Base-by-base conservation (phyloP, 2,329 filamentous ascomycete species). In the Colletotrichum truncatum region DNA sequence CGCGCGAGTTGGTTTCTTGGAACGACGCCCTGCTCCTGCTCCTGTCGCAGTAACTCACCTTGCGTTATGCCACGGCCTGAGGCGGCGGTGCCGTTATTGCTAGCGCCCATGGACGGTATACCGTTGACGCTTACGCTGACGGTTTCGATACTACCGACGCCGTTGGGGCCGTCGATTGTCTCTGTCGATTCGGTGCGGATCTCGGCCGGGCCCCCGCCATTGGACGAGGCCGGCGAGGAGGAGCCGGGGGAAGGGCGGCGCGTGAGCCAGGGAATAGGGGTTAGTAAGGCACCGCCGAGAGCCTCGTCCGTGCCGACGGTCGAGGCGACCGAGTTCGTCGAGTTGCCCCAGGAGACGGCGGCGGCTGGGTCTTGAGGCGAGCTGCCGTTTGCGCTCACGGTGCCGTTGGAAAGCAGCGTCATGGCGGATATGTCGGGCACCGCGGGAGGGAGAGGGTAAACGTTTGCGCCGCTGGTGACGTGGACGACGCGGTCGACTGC, bases 401-500 rank as follows among this genome's bases (percentile, higher is more conserved):
- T 77, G 25, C 91, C 92, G 73, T 96, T 94, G 55, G 81, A 78
- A 11, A 85, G 77, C 14, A 83, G 74, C 12, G 80, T 79, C 70
- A 88, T 82, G 53, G 84, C 81, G 25, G 87, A 85, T 68, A 85
- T 80, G 69, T 89, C 87, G 2, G 85, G 83, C 7, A 89, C 79
- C 12, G 88, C 87, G 0, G 89, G 87, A 1, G 93, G 93, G 1
- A 98, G 87, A 1, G 96, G 96, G 74, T 97, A 99, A 62, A 89
- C 84, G 68, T 92, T 90, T 18, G 90, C 88, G 25, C 90, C 87
- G 36, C 93, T 97, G 10, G 94, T 97, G 61, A 99, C 96, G 61
- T 92, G 93, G 23, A 98, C 89, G 21, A 97, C 91, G 61, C 96
- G 91, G 75, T 98, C 93, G 51, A 98, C 87, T 3, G 96, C 96